Conservation (phyloP, 257 asterid species). For the Solanum tacnaense region DNA sequence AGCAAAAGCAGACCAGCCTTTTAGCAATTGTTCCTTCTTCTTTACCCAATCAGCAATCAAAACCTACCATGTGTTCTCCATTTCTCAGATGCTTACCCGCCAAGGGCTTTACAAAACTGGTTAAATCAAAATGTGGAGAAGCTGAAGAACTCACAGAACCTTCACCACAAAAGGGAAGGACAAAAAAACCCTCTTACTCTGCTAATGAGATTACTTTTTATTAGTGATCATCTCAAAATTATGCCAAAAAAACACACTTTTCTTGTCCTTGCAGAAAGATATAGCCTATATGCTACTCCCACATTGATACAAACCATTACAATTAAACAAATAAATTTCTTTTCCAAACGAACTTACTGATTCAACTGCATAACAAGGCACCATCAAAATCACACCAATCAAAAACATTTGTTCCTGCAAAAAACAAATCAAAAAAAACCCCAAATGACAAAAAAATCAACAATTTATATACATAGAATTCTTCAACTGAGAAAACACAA, state of each 20-base stretch:
- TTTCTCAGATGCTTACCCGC: background rate
- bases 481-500: background rate
- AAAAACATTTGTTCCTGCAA: constrained; percentile 87
- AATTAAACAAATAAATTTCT: background rate
- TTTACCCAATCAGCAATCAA: background rate
- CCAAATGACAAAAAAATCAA: background rate
- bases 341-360: constrained; percentile 39
- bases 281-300: background rate
- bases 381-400: constrained; percentile 91
- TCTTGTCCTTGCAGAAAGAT: background rate
- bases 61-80: background rate
- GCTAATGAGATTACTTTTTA: background rate
- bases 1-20: background rate
- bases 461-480: background rate
- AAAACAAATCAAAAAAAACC: background rate
- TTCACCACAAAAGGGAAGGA: background rate
- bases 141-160: background rate
- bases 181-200: background rate
- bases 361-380: constrained; percentile 89
- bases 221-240: background rate
- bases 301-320: background rate
- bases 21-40: background rate
- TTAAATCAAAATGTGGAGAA: background rate
- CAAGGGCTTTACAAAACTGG: background rate
- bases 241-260: background rate